A percentile compares a stretch with the other conserved stretches of the same genome.
Evolutionary conservation across 805 yeast species (phyloP).

Genomic region (Debaryomyces castellii): DNA sequence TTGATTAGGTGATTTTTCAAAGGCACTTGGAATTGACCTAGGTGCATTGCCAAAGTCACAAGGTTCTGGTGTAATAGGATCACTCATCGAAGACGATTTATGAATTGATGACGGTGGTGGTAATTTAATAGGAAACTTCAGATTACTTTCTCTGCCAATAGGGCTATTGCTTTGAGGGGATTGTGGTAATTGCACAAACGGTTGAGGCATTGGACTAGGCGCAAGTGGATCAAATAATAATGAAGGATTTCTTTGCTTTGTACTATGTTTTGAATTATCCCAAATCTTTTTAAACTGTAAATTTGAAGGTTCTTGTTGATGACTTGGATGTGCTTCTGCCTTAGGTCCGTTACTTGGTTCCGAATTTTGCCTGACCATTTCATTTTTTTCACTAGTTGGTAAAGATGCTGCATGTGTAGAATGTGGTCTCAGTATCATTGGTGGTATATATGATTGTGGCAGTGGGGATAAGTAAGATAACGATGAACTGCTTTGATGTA

Average conservation of each 20-base stretch:
- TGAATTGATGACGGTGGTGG: slow-evolving; percentile 22
- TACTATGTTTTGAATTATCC: slow-evolving; percentile 16
- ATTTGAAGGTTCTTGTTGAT: slow-evolving; percentile 12
- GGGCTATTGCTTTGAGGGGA: background rate
- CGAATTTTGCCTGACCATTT: background rate
- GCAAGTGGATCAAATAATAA: slow-evolving; percentile 51
- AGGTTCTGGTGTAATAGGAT: slow-evolving; percentile 4
- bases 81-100: slow-evolving; percentile 7
- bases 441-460: slow-evolving; percentile 6
- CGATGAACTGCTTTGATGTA: background rate
- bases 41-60: slow-evolving; percentile 9
- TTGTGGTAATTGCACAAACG: slow-evolving; percentile 5
- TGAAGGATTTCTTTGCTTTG: slow-evolving; percentile 46
- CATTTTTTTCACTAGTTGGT: background rate
- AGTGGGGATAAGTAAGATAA: slow-evolving; percentile 4
- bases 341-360: background rate
- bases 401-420: background rate
- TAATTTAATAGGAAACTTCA: slow-evolving; percentile 11
- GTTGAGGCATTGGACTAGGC: slow-evolving; percentile 29
- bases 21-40: slow-evolving; percentile 11
- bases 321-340: background rate
- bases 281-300: slow-evolving; percentile 38
- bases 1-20: background rate
- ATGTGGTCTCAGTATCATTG: slow-evolving; percentile 1
- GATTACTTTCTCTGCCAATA: background rate